Evolutionary conservation across 148 eudicot species (phyloP).

Genomic region (Polygonum maritimum): DNA sequence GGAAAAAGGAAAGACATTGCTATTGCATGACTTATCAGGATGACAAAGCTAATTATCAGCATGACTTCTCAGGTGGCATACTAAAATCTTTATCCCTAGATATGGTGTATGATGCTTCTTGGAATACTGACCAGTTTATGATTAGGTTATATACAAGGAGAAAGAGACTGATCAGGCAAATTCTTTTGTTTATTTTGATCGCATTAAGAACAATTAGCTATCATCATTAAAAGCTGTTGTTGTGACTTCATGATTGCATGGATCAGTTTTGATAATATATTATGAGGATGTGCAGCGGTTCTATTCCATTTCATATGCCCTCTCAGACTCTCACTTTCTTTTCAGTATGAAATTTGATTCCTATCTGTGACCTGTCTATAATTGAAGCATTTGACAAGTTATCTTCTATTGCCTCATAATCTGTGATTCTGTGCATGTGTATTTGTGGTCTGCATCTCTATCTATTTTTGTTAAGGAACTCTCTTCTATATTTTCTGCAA

Average conservation of each 20-base stretch:
- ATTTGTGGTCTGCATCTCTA: not conserved
- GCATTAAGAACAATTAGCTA: not conserved
- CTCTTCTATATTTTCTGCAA: conserved; percentile 4
- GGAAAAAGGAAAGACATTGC: not conserved
- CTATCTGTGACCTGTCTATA: not conserved
- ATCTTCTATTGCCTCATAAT: not conserved
- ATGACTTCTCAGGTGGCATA: not conserved
- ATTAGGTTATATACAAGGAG: not conserved
- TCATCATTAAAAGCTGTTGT: not conserved
- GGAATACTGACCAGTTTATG: not conserved
- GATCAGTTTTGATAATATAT: not conserved
- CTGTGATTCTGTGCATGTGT: conserved; percentile 1
- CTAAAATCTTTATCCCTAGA: not conserved
- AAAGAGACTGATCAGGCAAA: not conserved
- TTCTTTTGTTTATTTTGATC: not conserved
- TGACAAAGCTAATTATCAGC: not conserved
- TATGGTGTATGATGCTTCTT: conserved; percentile 3
- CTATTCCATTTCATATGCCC: not conserved
- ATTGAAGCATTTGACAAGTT: not conserved
- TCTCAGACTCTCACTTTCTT: not conserved
- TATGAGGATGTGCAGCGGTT: not conserved
- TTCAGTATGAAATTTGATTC: not conserved
- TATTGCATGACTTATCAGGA: not conserved
- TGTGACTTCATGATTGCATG: not conserved
- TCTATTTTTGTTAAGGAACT: not conserved